Evolutionary conservation across 805 yeast genomes (phyloP).

Genomic region (Ogataea paraovalis): DNA sequence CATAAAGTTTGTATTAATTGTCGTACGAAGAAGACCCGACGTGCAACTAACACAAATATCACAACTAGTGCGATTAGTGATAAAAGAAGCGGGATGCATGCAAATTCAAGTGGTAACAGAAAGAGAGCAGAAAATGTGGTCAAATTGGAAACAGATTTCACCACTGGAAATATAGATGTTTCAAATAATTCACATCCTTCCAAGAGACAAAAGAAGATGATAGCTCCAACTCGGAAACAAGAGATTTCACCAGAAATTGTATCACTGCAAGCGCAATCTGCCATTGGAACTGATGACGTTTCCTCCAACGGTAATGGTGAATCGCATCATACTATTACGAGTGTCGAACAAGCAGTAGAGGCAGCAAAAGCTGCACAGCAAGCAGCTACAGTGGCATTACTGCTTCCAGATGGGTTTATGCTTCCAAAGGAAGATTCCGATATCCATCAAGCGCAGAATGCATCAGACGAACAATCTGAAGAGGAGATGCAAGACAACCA

Average conservation of each 20-base stretch:
- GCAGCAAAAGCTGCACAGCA: background rate
- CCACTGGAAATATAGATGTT: too few species aligned
- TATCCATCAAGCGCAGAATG: background rate
- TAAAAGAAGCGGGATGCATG: background rate
- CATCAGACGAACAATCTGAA: background rate
- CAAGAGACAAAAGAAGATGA: background rate
- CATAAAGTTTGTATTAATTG: constrained; percentile 56
- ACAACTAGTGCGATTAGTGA: background rate
- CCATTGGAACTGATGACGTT: background rate
- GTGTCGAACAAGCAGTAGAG: background rate
- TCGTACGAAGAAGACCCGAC: constrained; percentile 47
- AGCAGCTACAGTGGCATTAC: constrained; percentile 9
- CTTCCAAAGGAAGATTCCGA: background rate
- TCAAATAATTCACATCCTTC: background rate
- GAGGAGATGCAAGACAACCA: background rate
- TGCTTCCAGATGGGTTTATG: constrained; percentile 11
- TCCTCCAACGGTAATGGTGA: background rate
- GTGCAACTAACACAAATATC: background rate
- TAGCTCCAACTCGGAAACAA: background rate
- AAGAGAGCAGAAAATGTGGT: too few species aligned
- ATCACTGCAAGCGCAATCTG: background rate
- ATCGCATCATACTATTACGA: background rate
- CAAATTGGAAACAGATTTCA: too few species aligned
- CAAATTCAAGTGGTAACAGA: background rate
- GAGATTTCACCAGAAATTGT: background rate